Percentiles rank a stretch among this genome's conserved stretches.
Conservation (phyloP, 495 filamentous ascomycete genomes). For the Patellaria atrata region DNA sequence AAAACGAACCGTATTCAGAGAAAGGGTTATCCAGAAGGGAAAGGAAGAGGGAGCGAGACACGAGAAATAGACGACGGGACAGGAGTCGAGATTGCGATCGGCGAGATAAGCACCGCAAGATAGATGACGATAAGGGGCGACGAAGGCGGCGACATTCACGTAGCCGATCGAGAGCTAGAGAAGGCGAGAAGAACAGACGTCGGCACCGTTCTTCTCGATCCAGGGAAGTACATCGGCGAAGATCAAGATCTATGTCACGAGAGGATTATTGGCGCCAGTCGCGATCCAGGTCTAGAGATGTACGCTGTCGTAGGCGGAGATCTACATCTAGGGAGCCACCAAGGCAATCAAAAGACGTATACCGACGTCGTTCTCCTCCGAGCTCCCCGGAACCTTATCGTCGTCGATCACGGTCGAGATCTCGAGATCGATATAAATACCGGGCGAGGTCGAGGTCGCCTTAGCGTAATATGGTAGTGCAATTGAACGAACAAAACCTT, state of each 20-base stretch:
- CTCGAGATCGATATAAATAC: background rate
- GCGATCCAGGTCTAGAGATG: background rate
- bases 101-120: constrained; percentile 1
- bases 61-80: background rate
- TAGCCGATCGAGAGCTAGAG: constrained; percentile 8
- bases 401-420: background rate
- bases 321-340: too few relatives aligned
- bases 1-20: background rate
- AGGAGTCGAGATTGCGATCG: constrained; percentile 5
- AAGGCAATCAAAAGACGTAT: too few relatives aligned
- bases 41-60: background rate
- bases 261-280: background rate
- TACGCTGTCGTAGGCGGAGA: background rate
- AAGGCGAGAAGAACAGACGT: constrained; percentile 7
- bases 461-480: too few relatives aligned
- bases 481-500: too few relatives aligned
- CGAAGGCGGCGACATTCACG: constrained; percentile 3
- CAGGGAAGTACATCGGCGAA: too few relatives aligned
- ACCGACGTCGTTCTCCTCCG: background rate
- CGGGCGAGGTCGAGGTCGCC: too few relatives aligned
- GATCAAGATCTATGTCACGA: too few relatives aligned
- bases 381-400: background rate
- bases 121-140: background rate
- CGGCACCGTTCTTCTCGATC: constrained; percentile 10
- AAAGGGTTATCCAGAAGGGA: background rate